phyloP scores from a whole-genome alignment of 768 basidiomycete species.

The Suillus americanus region DNA sequence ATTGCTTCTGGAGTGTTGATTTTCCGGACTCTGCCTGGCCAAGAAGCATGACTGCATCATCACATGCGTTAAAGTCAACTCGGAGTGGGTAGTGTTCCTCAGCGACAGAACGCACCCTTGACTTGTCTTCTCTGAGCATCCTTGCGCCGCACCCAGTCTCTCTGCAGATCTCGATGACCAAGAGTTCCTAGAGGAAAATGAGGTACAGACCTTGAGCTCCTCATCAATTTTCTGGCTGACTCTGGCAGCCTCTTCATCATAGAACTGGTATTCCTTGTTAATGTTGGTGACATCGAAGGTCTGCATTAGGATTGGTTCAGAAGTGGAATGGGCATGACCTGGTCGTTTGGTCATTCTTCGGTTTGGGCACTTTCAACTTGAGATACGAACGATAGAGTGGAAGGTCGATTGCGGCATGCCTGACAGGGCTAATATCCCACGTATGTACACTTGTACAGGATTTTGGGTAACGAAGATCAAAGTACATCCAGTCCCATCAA shows the following conservation, averaged over 20 bases:
- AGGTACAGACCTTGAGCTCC: constrained; percentile 46
- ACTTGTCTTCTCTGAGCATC: constrained; percentile 48
- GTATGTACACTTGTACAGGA: constrained; percentile 28
- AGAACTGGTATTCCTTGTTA: constrained; percentile 30
- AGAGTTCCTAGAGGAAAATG: not conserved
- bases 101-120: constrained; percentile 43
- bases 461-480: constrained; percentile 31
- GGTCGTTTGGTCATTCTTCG: constrained; percentile 28
- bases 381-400: constrained; percentile 18
- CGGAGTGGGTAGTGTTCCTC: not conserved
- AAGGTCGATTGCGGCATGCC: constrained; percentile 30
- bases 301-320: constrained; percentile 32
- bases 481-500: constrained; percentile 31
- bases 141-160: constrained; percentile 46
- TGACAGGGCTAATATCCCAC: constrained; percentile 32
- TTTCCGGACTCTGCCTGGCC: constrained; percentile 84
- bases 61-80: constrained; percentile 10
- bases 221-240: constrained; percentile 57
- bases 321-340: constrained; percentile 29
- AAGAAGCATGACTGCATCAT: constrained; percentile 60
- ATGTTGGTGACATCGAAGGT: constrained; percentile 27
- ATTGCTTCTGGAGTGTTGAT: constrained; percentile 83
- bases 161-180: constrained; percentile 32
- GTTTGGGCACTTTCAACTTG: constrained; percentile 11
- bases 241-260: constrained; percentile 45